phyloP scores from a whole-genome alignment of 371 early-diverging fungal genomes.

The Funneliformis caledonium region DNA sequence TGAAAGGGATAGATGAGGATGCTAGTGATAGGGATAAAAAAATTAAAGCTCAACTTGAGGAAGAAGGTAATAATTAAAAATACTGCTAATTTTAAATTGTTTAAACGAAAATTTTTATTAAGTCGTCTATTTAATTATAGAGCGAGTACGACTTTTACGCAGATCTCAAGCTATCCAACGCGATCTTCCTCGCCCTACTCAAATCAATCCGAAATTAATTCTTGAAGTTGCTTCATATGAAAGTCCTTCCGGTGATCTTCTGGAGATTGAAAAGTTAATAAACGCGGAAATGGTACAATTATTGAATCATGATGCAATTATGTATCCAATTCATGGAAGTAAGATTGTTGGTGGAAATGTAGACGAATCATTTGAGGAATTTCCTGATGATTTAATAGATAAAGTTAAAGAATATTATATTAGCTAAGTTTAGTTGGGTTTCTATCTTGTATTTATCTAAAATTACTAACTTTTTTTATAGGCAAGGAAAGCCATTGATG shows the following conservation, averaged over 20 bases:
- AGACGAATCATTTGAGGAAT: slow-evolving; percentile 52
- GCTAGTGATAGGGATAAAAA: slow-evolving; percentile 71
- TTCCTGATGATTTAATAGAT: slow-evolving; percentile 48
- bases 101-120: background rate
- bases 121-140: slow-evolving; percentile 40
- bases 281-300: slow-evolving; percentile 66
- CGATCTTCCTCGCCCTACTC: slow-evolving; percentile 78
- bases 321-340: slow-evolving; percentile 69
- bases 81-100: background rate
- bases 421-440: background rate
- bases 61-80: slow-evolving; percentile 43
- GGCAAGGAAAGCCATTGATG: slow-evolving; percentile 55
- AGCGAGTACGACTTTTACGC: slow-evolving; percentile 57
- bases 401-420: slow-evolving; percentile 31
- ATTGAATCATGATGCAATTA: slow-evolving; percentile 69
- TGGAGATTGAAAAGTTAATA: slow-evolving; percentile 51
- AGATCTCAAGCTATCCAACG: slow-evolving; percentile 79
- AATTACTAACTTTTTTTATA: background rate
- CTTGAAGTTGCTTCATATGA: background rate
- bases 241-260: background rate
- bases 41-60: slow-evolving; percentile 52
- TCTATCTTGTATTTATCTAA: background rate
- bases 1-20: slow-evolving; percentile 53
- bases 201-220: slow-evolving; percentile 43
- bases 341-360: slow-evolving; percentile 53